phyloP scores from a whole-genome alignment of 768 basidiomycete genomes.

The Boletus rufocinnamomeus region DNA sequence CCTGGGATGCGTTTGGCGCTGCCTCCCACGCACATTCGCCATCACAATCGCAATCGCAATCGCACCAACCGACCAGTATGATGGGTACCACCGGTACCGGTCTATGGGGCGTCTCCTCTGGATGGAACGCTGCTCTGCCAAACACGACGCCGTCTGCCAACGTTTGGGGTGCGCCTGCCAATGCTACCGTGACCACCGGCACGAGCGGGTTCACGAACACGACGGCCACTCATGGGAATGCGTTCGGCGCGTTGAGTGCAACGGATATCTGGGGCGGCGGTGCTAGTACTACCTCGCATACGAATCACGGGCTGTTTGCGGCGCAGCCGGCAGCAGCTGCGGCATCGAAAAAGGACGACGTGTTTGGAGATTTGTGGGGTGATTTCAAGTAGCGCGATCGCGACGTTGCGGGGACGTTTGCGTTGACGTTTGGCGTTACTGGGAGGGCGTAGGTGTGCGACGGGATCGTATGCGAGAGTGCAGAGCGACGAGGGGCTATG shows the following conservation, averaged over 20 bases:
- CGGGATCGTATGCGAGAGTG: not conserved
- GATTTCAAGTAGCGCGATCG: constrained; percentile 59
- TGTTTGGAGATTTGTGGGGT: constrained; percentile 83
- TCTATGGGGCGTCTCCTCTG: constrained; percentile 67
- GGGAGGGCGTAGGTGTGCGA: not conserved
- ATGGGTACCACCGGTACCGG: constrained; percentile 55
- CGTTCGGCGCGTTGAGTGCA: constrained; percentile 35
- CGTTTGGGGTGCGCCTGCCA: constrained; percentile 37
- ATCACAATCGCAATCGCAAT: not conserved
- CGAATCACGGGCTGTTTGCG: constrained; percentile 39
- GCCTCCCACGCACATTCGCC: not conserved
- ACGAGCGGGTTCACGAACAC: constrained; percentile 15
- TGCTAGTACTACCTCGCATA: constrained; percentile 29
- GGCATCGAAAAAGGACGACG: constrained; percentile 68
- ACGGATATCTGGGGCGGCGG: constrained; percentile 65
- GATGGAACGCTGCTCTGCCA: constrained; percentile 49
- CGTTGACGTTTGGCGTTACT: not conserved
- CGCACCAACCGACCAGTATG: constrained; percentile 49
- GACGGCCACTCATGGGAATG: constrained; percentile 9
- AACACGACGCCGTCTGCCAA: constrained; percentile 29
- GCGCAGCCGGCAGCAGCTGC: constrained; percentile 28
- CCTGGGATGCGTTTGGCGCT: constrained; percentile 29
- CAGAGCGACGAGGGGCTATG: not conserved
- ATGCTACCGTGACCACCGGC: not conserved
- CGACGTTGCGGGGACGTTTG: not conserved